Evolutionary conservation across 2,329 filamentous ascomycete genomes (phyloP).

Genomic region (Aspergillus nomiae): DNA sequence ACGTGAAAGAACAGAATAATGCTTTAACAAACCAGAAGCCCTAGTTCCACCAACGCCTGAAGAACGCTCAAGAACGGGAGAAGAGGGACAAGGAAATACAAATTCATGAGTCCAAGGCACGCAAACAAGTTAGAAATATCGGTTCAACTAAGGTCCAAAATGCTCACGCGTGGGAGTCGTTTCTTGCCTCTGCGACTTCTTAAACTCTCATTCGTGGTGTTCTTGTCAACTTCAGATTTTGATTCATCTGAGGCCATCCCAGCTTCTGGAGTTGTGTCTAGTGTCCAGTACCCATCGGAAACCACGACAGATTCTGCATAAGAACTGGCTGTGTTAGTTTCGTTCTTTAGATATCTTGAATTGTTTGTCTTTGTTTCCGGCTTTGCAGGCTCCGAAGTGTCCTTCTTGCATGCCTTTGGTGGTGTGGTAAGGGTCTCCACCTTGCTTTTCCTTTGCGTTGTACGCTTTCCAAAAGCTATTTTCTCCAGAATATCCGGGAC

Average conservation of each 20-base stretch:
- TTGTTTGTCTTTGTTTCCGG: neutral
- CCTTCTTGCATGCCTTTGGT: neutral
- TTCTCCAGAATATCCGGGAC: constrained; percentile 1
- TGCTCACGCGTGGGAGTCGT: constrained; percentile 35
- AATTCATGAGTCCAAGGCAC: neutral
- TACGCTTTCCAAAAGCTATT: neutral
- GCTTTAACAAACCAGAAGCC: neutral
- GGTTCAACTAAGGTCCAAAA: constrained; percentile 31
- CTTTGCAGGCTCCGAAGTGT: neutral
- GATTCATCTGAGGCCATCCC: constrained; percentile 9
- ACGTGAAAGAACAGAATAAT: neutral
- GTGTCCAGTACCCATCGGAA: constrained; percentile 13
- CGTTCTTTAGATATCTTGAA: neutral
- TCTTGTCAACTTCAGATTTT: neutral
- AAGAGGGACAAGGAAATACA: neutral
- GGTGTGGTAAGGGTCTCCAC: neutral
- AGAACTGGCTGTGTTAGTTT: neutral
- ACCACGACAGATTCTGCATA: constrained; percentile 18
- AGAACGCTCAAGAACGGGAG: neutral
- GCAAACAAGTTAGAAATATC: neutral
- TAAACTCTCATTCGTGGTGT: neutral
- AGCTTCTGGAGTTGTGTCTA: constrained; percentile 10
- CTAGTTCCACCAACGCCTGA: constrained; percentile 1
- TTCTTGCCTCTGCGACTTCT: constrained; percentile 27
- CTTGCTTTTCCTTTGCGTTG: neutral